These are phyloP conservation scores for Tetrahymena borealis DNA, from an alignment of 73 alveolate species.

Conservation along the genomic window DNA sequence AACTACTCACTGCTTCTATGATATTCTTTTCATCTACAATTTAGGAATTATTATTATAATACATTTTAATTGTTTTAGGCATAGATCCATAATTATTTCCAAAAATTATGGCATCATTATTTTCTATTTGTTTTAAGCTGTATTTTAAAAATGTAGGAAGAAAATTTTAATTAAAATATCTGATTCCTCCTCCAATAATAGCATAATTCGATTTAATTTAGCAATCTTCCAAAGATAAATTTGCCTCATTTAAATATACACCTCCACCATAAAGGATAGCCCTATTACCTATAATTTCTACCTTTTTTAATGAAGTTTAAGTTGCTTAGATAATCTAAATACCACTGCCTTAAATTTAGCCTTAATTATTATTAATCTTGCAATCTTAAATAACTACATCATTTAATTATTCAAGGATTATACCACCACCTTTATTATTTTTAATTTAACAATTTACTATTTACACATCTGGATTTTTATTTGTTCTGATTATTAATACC, in stretches of 20 bases:
- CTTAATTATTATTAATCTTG: not conserved
- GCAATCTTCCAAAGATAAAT: not conserved
- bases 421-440: not conserved
- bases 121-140: not conserved
- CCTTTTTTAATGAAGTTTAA: not conserved
- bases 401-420: not conserved
- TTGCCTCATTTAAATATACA: not conserved
- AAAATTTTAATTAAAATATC: not conserved
- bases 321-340: not conserved
- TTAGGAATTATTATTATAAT: not conserved
- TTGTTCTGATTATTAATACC: not conserved
- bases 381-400: not conserved
- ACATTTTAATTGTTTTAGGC: not conserved
- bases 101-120: not conserved
- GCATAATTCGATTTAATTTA: not conserved
- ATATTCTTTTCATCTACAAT: not conserved
- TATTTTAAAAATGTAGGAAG: not conserved
- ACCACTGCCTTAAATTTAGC: not conserved
- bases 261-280: not conserved
- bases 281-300: not conserved
- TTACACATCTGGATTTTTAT: not conserved
- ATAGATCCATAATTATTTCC: not conserved
- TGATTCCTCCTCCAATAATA: not conserved
- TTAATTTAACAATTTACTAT: not conserved
- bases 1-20: not conserved